A percentile compares a stretch with the other conserved stretches of the same genome.
phyloP scores from a whole-genome alignment of 495 filamentous ascomycete species.

The Glarea lozoyensis region DNA sequence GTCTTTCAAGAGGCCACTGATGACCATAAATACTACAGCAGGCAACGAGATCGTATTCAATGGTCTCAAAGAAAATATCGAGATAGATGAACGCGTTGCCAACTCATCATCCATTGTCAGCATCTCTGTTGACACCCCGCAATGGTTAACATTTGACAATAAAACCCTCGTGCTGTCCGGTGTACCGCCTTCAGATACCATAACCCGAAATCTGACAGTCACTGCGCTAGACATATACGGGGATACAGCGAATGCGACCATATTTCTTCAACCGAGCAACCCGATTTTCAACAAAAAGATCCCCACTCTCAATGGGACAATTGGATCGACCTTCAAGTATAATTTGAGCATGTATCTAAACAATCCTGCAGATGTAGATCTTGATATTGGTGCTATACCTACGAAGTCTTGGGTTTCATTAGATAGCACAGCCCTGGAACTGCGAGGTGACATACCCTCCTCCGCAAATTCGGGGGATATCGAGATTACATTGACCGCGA shows the following conservation, averaged over 20 bases:
- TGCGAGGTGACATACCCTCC: constrained; percentile 56
- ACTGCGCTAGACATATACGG: constrained; percentile 54
- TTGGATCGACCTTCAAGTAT: constrained; percentile 57
- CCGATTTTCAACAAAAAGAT: constrained; percentile 30
- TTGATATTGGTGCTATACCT: constrained; percentile 44
- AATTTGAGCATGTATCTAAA: constrained; percentile 48
- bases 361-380: constrained; percentile 38
- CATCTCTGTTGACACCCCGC: constrained; percentile 44
- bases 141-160: constrained; percentile 64
- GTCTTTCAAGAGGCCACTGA: constrained; percentile 44
- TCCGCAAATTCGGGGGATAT: constrained; percentile 32
- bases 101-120: constrained; percentile 34
- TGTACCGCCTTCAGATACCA: constrained; percentile 44
- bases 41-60: constrained; percentile 48
- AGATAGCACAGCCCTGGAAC: constrained; percentile 41
- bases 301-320: constrained; percentile 42
- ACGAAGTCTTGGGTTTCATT: constrained; percentile 60
- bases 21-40: constrained; percentile 50
- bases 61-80: constrained; percentile 42
- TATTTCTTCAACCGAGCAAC: constrained; percentile 45
- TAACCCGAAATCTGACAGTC: constrained; percentile 57
- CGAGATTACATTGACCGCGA: constrained; percentile 41
- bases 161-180: constrained; percentile 55
- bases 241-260: constrained; percentile 53
- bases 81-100: constrained; percentile 51